Base-by-base conservation (phyloP, 108 stramenopile species). In the Aurantiochytrium sp. region DNA sequence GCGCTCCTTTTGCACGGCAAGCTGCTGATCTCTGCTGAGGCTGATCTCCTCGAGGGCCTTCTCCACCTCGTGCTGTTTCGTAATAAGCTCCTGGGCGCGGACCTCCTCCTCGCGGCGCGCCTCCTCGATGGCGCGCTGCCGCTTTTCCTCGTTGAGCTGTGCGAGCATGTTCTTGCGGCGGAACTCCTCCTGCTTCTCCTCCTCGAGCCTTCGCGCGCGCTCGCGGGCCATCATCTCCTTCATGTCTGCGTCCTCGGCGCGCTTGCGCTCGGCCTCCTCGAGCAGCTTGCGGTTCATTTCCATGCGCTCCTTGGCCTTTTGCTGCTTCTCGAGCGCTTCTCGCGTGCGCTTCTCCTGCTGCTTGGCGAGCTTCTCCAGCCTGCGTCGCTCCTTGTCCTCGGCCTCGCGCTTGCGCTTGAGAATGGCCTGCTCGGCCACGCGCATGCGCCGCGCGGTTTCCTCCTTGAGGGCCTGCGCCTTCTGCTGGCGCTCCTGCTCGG, bases 21-120 rank as follows among this genome's bases (percentile, higher is more conserved):
- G 81, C 42, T 91, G 87, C 48, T 54, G 69, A 19, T 88, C 65
- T 8, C 55, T 22, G 12, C 37, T 36, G 39, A 81, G 42, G 17
- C 55, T 55, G 21, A 91, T 37, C 50, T 89, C 45, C 12, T 54
- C 48, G 4, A 92, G 69, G 55, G 52, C 45, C 55, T 87, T 65
- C 34, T 91, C 90, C 41, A 91, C 90, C 52, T 91, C 52, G 54
- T 94, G 91, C 55, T 90, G 90, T 55, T 91, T 90, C 24, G 85
- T 65, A 42, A 89, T 87, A 5, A 93, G 86, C 86, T 90, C 91
- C 52, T 91, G 55, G 45, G 92, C 91, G 4, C 86, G 88, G 39
- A 87, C 37, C 52, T 93, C 92, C 54, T 93, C 93, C 45, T 93
- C 87, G 41, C 93, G 68, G 41, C 90, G 54, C 45, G 92, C 54